phyloP scores from a whole-genome alignment of 2,329 filamentous ascomycete species.

The Cryphonectria naterciae region DNA sequence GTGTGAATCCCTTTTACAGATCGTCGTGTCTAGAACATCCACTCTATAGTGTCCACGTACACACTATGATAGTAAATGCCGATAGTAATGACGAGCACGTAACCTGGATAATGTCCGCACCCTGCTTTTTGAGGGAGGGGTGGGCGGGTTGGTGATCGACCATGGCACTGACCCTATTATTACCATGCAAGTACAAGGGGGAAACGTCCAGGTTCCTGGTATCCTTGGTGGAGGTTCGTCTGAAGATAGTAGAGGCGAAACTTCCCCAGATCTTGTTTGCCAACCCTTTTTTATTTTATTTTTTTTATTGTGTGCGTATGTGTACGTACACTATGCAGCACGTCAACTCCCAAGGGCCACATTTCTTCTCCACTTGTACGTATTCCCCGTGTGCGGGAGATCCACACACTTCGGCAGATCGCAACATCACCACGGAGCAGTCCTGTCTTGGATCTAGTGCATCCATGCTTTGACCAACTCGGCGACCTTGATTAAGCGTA shows the following conservation, averaged over 20 bases:
- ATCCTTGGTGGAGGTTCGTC: background rate
- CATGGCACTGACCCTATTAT: background rate
- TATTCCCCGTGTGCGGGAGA: background rate
- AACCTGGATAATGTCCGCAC: constrained; percentile 3
- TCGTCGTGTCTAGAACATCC: background rate
- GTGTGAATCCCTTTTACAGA: background rate
- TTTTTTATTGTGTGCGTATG: background rate
- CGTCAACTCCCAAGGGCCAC: background rate
- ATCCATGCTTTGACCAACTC: background rate
- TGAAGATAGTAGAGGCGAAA: background rate
- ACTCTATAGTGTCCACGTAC: background rate
- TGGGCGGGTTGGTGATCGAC: background rate
- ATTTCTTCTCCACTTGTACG: background rate
- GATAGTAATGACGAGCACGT: background rate
- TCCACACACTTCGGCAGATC: background rate
- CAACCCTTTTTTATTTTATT: background rate
- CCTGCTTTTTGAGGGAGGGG: background rate
- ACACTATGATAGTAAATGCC: background rate
- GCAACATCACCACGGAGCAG: background rate
- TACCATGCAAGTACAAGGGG: background rate
- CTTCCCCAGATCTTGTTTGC: background rate
- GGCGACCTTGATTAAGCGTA: background rate
- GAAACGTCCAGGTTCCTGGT: background rate
- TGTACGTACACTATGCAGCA: background rate
- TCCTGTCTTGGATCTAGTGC: background rate